Base-by-base conservation (phyloP, 352 stramenopile genomes). In the Globisporangium spinosum region DNA sequence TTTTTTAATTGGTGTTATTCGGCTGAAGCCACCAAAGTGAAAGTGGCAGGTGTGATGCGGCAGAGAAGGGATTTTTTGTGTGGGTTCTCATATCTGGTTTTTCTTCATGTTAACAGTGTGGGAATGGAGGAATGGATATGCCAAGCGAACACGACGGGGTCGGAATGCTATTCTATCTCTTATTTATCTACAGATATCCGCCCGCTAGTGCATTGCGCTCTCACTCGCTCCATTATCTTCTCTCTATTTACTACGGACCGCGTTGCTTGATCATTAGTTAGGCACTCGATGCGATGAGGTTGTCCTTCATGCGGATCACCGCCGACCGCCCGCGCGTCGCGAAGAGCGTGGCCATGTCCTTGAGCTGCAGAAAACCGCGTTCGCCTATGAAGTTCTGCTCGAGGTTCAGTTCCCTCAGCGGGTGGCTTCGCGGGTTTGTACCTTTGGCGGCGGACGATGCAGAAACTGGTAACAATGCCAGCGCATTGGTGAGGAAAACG, bases 351-450 rank as follows among this genome's bases (percentile, higher is more conserved):
- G 79, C 72, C 1, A 78, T 62, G 45, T 82, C 76, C 43, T 78
- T 64, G 65, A 86, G 74, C 54, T 80, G 74, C 54, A 79, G 22
- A 23, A 78, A 61, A 27, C 80, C 80, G 17, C 77, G 75, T 55
- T 89, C 80, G 32, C 80, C 80, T 29, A 89, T 78, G 43, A 84
- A 89, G 45, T 89, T 89, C 6, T 85, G 70, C n/a, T 81, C 76
- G 2, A 89, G 58, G 47, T 84, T 68, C 22, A 89, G 64, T 2
- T 57, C 67, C 6, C 12, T 27, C 13, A 47, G 70, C 64, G 54
- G n/a, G 12, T 47, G 40, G 7, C 23, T 32, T 10, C 7, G 40
- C 0, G 5, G 15, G 15, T 6, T 13, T 35, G 13, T 9, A 13
- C 32, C 27, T 58, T 58, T 13, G 67, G 69, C 2, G 67, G 69